Conservation (phyloP, 164 flowering plant genomes). For the Saururus chinensis region DNA sequence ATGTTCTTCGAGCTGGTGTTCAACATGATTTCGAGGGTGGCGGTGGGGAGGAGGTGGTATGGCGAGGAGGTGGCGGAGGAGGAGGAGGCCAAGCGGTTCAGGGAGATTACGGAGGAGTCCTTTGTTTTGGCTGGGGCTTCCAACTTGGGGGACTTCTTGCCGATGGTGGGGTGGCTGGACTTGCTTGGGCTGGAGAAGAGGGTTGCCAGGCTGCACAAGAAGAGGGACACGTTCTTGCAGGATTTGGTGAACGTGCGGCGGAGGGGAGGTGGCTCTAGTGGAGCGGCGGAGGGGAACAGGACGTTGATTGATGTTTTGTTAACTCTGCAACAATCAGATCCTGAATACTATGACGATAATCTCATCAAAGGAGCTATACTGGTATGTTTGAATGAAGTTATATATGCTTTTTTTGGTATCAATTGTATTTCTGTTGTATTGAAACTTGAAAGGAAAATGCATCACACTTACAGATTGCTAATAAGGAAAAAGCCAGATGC, state of each 20-base stretch:
- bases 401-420: no score
- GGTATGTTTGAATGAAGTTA: no score
- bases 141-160: conserved; percentile 19
- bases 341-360: conserved; percentile 21
- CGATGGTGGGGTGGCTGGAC: conserved; percentile 15
- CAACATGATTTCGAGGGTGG: conserved; percentile 5
- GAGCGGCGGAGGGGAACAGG: not conserved
- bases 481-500: no score
- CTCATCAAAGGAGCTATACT: conserved; percentile 19
- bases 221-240: conserved; percentile 17
- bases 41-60: conserved; percentile 8
- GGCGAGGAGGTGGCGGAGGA: conserved; percentile 5
- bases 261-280: not conserved
- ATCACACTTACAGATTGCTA: no score
- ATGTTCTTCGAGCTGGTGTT: conserved; percentile 5
- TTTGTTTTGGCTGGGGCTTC: conserved; percentile 5
- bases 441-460: no score
- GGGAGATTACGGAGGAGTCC: conserved; percentile 10
- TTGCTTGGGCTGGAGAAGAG: conserved; percentile 15
- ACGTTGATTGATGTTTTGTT: conserved; percentile 16
- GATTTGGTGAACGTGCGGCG: conserved; percentile 16
- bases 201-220: conserved; percentile 7
- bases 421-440: no score
- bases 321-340: conserved; percentile 23
- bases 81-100: conserved; percentile 15